These are phyloP conservation scores for Barnettozyma salicaria DNA, from an alignment of 805 yeast genomes.

Conservation along the genomic window DNA sequence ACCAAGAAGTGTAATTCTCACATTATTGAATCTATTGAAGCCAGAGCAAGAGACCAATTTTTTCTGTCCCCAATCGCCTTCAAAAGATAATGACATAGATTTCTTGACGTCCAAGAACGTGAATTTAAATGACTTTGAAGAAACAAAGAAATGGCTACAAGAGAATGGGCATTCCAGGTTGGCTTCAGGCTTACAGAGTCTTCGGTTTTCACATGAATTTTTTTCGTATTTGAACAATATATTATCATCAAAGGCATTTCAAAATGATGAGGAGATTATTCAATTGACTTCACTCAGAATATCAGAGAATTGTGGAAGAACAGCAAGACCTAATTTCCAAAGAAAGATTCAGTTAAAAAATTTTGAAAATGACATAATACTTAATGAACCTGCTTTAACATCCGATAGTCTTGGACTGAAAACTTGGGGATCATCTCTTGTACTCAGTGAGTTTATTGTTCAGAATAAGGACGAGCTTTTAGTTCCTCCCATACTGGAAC, in stretches of 20 bases:
- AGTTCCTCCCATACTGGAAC: constrained; percentile 43
- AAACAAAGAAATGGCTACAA: constrained; percentile 41
- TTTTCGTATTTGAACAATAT: constrained; percentile 45
- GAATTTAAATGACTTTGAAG: constrained; percentile 26
- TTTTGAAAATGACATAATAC: constrained; percentile 25
- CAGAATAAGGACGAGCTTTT: constrained; percentile 26
- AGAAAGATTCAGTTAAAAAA: constrained; percentile 50
- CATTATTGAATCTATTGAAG: constrained; percentile 42
- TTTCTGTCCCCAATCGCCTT: constrained; percentile 17
- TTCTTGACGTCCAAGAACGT: constrained; percentile 25
- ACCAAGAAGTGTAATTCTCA: constrained; percentile 38
- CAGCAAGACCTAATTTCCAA: constrained; percentile 68
- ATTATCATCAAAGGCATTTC: constrained; percentile 38
- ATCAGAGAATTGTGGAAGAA: constrained; percentile 78
- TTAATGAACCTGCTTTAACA: constrained; percentile 82
- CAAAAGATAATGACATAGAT: constrained; percentile 11
- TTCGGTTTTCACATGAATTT: constrained; percentile 33
- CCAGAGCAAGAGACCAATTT: constrained; percentile 51
- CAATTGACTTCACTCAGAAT: constrained; percentile 57
- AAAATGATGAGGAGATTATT: constrained; percentile 36
- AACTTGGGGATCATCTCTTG: constrained; percentile 92
- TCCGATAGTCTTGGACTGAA: constrained; percentile 84
- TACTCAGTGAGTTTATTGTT: constrained; percentile 53
- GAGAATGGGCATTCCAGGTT: constrained; percentile 31
- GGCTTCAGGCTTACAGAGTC: constrained; percentile 25